Base-by-base conservation (phyloP, 768 basidiomycete genomes). In the Pholiota conissans region DNA sequence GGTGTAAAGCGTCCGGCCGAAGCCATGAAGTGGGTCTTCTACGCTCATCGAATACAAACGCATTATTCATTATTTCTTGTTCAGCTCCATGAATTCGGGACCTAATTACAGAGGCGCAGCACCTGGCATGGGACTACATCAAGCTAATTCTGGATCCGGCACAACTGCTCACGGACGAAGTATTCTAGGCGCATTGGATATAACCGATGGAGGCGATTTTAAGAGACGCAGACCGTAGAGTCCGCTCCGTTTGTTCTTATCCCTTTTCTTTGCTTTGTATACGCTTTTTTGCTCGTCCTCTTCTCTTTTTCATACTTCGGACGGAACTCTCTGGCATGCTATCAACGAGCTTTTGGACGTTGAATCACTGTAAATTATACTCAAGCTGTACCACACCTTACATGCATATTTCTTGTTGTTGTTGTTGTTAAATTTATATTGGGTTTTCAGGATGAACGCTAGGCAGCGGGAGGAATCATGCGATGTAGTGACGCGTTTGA, bases 61-160 rank as follows among this genome's bases (percentile, higher is more conserved):
- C 7, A 24, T n/a, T 13, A 9, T 27, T 26, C 16, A 26, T 29
- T 9, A 11, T 42, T 39, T 52, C 32, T 20, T 55, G 4, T 52
- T 20, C 20, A 14, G 16, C 45, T 37, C 18, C 29, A 69, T 63
- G 6, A 64, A 63, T 48, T 51, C 61, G 7, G 65, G 67, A 20
- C 55, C 65, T 39, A 64, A 64, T 27, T 61, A 67, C 39, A 69
- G 73, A 66, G 62, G 67, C 65, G 73, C 42, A 56, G 40, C 70
- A 24, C 66, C 67, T 16, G 74, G 73, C 0, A 77, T 78, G 73
- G 81, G 79, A 13, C 67, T 79, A 13, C 71, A 76, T 49, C 71
- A 73, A 28, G 72, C 69, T 1, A 60, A 56, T n/a, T 28, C 66
- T 39, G 58, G 40, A 13, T 22, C 64, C 49, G 57, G 46, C 32